Base-by-base conservation (phyloP, 352 stramenopile species). In the Phytophthora colocasiae region DNA sequence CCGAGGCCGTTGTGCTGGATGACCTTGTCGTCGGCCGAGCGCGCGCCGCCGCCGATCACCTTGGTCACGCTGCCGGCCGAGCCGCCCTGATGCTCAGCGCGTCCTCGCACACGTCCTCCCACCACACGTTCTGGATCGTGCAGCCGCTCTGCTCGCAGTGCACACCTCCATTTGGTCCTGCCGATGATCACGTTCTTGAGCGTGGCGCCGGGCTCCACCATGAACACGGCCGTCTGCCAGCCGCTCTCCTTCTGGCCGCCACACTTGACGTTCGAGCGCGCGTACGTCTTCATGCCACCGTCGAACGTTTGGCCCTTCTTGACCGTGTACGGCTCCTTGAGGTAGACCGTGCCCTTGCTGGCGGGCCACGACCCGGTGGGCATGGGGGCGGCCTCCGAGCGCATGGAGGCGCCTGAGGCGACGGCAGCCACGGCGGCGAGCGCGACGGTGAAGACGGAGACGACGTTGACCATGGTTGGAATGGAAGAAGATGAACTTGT, bases 231-330 rank as follows among this genome's bases (percentile, higher is more conserved):
- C 43, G 66, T 63, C 34, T 54, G 52, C 10, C 22, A 51, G 5
- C 51, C 43, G 19, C 41, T 72, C 61, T 75, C 69, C 26, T 45
- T 66, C 51, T 73, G 58, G 24, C 41, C 66, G 1, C 65, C 39
- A 51, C 78, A 87, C 54, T 48, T 66, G 41, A 81, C 58, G 61
- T 83, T 57, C 40, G 69, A 79, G 32, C 69, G 75, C 40, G 78
- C 63, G 67, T 83, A 90, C 44, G 75, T 90, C 67, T 84, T 74
- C 66, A 79, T 80, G 29, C 69, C 65, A 24, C 78, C 78, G 45
- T 84, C 78, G 43, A 78, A 84, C 32, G 52, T 54, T 12, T 56
- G 41, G 22, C 67, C 76, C n/a, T 66, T 68, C 27, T 73, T 69
- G 36, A 82, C 70, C 47, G 65, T 66, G 59, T 61, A 69, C 9